These are phyloP conservation scores for Tetraselmis chui DNA, from an alignment of 139 green algal genomes.

Conservation along the genomic window DNA sequence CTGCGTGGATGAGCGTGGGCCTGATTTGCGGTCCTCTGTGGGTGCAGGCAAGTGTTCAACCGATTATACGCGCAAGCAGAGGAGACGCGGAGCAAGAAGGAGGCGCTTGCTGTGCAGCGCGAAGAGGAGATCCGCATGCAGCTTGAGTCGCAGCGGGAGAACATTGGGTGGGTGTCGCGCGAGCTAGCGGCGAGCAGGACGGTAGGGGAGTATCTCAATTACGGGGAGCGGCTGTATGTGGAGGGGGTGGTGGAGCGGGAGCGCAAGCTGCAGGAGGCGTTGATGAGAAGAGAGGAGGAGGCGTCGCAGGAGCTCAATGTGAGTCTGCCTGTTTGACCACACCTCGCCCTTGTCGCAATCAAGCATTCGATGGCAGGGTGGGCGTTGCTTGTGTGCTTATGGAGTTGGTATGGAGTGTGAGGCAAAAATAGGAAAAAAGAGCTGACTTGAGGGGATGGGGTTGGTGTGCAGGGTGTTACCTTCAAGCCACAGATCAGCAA, in stretches of 20 bases:
- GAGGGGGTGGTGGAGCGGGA: conserved; percentile 53
- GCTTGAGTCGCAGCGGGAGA: not conserved
- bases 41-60: conserved; percentile 20
- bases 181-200: conserved; percentile 15
- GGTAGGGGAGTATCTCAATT: conserved; percentile 55
- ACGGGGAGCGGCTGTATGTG: conserved; percentile 76
- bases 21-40: not conserved
- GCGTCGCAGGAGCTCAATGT: conserved; percentile 3
- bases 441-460: too few species aligned
- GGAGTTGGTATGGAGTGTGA: too few species aligned
- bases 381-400: too few species aligned
- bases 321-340: too few species aligned
- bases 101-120: conserved; percentile 4
- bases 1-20: too few species aligned
- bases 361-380: too few species aligned
- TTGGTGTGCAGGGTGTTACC: conserved; percentile 34
- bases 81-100: conserved; percentile 18
- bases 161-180: not conserved
- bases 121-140: not conserved
- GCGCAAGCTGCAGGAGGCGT: not conserved
- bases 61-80: conserved; percentile 22
- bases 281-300: not conserved
- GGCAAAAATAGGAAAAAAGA: too few species aligned
- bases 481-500: conserved; percentile 32
- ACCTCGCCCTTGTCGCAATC: too few species aligned